Conservation (phyloP, 73 alveolate genomes). For the Stentor roeselii region DNA sequence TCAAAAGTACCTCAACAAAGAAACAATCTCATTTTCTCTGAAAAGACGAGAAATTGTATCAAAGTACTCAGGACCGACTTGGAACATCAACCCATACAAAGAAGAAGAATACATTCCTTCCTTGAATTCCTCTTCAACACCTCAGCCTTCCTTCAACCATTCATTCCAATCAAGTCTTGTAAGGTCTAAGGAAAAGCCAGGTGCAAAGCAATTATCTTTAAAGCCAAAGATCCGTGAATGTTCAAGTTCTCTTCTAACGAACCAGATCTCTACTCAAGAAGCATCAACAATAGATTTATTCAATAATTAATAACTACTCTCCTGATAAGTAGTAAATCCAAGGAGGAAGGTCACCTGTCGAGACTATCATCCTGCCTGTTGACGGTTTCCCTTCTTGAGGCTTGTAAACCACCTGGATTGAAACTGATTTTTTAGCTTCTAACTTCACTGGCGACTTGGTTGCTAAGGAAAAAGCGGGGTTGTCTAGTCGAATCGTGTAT, state of each 20-base stretch:
- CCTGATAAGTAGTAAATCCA: slow-evolving; percentile 87
- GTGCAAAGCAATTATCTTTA: not conserved
- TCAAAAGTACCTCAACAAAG: not conserved
- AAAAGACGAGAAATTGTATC: not conserved
- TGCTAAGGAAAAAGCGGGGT: slow-evolving; percentile 94
- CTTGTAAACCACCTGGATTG: slow-evolving; percentile 77
- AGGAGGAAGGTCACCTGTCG: slow-evolving; percentile 85
- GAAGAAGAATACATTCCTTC: not conserved
- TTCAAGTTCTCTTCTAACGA: not conserved
- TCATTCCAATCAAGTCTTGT: not conserved
- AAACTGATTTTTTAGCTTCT: slow-evolving; percentile 80
- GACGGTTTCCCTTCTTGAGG: slow-evolving; percentile 70
- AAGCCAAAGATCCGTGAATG: not conserved
- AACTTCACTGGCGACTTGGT: slow-evolving; percentile 89
- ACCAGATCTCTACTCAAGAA: not conserved
- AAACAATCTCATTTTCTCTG: not conserved
- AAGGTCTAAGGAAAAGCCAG: not conserved
- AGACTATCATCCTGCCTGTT: slow-evolving; percentile 87
- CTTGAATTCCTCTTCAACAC: too few species aligned
- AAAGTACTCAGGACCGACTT: too few species aligned
- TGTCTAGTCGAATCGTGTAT: slow-evolving; percentile 92
- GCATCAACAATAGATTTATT: not conserved
- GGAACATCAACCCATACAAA: not conserved
- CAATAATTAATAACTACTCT: too few species aligned
- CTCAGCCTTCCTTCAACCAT: too few species aligned